phyloP scores from a whole-genome alignment of 768 basidiomycete species.

The Cystobasidiopsis lactophilus region DNA sequence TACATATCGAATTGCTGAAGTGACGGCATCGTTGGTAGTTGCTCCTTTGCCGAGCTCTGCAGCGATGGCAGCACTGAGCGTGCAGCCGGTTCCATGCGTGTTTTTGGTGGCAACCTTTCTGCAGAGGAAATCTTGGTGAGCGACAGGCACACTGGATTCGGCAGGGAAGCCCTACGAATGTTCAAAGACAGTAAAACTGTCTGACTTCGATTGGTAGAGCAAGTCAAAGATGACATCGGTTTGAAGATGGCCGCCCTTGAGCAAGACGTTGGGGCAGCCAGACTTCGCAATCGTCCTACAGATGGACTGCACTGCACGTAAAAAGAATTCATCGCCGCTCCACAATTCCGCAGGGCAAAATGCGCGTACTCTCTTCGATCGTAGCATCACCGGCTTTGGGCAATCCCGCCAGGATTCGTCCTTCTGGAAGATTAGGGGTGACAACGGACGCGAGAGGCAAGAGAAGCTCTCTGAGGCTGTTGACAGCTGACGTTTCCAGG shows the following conservation, averaged over 20 bases:
- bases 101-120: slow-evolving; percentile 36
- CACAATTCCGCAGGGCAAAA: too few species aligned
- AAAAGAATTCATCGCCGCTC: too few species aligned
- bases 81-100: slow-evolving; percentile 87
- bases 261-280: slow-evolving; percentile 39
- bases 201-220: slow-evolving; percentile 28
- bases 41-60: slow-evolving; percentile 38
- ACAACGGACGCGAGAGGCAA: slow-evolving; percentile 50
- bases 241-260: slow-evolving; percentile 66
- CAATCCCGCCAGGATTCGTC: slow-evolving; percentile 39
- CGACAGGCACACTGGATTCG: too few species aligned
- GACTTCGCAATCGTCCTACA: slow-evolving; percentile 32
- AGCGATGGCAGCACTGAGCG: slow-evolving; percentile 61
- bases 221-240: slow-evolving; percentile 40
- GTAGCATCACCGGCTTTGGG: slow-evolving; percentile 5
- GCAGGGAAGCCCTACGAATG: slow-evolving; percentile 1
- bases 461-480: slow-evolving; percentile 37
- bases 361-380: slow-evolving; percentile 8
- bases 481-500: slow-evolving; percentile 43
- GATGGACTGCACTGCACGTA: slow-evolving; percentile 40
- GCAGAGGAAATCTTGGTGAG: background rate
- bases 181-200: slow-evolving; percentile 20
- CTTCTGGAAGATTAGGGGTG: slow-evolving; percentile 70
- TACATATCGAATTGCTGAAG: slow-evolving; percentile 45
- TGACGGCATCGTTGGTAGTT: slow-evolving; percentile 38